Conservation (phyloP, 2,329 filamentous ascomycete genomes). For the Lecanicillium sp. region DNA sequence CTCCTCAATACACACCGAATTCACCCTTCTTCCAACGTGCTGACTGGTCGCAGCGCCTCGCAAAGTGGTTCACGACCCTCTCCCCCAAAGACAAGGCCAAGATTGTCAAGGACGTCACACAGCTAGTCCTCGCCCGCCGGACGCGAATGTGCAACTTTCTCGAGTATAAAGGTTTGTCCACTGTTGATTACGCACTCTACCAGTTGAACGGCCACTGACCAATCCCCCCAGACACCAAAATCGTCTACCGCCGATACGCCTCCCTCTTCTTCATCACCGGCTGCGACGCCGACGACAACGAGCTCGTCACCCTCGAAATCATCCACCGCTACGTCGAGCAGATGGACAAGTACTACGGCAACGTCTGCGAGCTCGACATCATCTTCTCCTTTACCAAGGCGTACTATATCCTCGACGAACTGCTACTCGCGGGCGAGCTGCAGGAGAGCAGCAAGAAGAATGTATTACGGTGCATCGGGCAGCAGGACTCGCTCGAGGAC, state of each 20-base stretch:
- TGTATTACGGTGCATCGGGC: slow-evolving; percentile 87
- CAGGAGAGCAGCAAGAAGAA: slow-evolving; percentile 99
- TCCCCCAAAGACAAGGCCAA: slow-evolving; percentile 98
- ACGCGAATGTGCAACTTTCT: slow-evolving; percentile 99
- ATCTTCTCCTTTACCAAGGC: slow-evolving; percentile 99
- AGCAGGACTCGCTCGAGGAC: slow-evolving; percentile 95
- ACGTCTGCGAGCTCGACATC: slow-evolving; percentile 98
- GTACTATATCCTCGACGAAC: slow-evolving; percentile 97
- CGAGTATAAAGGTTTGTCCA: slow-evolving; percentile 80
- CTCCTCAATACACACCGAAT: slow-evolving; percentile 16
- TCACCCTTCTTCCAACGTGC: slow-evolving; percentile 1
- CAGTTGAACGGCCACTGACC: neutral
- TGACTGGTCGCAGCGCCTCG: slow-evolving; percentile 65
- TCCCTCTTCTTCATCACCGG: slow-evolving; percentile 99
- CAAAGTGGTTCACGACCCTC: slow-evolving; percentile 98
- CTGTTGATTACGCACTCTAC: too few species aligned
- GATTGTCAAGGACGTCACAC: slow-evolving; percentile 99
- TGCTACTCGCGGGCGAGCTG: slow-evolving; percentile 89
- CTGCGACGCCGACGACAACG: slow-evolving; percentile 94
- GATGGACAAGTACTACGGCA: slow-evolving; percentile 99
- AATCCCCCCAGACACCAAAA: slow-evolving; percentile 71
- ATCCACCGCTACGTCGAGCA: slow-evolving; percentile 99
- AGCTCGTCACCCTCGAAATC: slow-evolving; percentile 95
- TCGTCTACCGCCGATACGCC: slow-evolving; percentile 96
- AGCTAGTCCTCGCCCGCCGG: slow-evolving; percentile 88